Evolutionary conservation across 2,329 filamentous ascomycete species (phyloP), one percentile per base, ranked within the genome.

Genomic region (Zymoseptoria tritici): DNA sequence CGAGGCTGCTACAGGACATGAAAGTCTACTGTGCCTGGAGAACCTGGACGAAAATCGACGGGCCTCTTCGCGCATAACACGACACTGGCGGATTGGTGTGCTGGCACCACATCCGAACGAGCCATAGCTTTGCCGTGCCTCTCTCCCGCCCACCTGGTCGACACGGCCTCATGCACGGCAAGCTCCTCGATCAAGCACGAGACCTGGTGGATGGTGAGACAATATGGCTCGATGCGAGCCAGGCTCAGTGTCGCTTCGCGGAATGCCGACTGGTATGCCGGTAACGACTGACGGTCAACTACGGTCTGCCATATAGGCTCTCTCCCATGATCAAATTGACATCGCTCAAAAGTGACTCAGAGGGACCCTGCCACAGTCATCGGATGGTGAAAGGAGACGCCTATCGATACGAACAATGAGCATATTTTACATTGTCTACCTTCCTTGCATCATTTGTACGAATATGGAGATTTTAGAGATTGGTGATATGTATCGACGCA

Each of bases 1-100:
- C 46, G 59, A 24, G 59, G 52, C 16, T n/a, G 22, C 2, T 61
- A 55, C 21, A 55, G 59, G 20, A 46, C 11, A 9, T 58, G 59
- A 60, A 13, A 52, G 50, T 26, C 24, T 11, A 24, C 9, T 46
- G 36, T 46, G 36, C 4, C 36, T 46, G 13, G 13, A 46, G 11
- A n/a, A 46, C 13, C 3, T 46, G 16, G 36, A 46, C 13, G 36
- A 16, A 16, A 46, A 16, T 46, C 36, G 13, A n/a, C 16, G 36
- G 6, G 13, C 5, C 36, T 46, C 11, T 46, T n/a, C 13, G 16
- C 36, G 36, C 36, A 46, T 6, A 3, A 11, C 13, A n/a, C 36
- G 13, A 46, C 13, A 16, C 13, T n/a, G 13, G 13, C 13, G 7
- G 26, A 29, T 9, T 8, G 9, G 26, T 29, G 26, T 29, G 26